Evolutionary conservation across 441 rosid genomes (phyloP).

Genomic region (Adansonia madagascariensis): DNA sequence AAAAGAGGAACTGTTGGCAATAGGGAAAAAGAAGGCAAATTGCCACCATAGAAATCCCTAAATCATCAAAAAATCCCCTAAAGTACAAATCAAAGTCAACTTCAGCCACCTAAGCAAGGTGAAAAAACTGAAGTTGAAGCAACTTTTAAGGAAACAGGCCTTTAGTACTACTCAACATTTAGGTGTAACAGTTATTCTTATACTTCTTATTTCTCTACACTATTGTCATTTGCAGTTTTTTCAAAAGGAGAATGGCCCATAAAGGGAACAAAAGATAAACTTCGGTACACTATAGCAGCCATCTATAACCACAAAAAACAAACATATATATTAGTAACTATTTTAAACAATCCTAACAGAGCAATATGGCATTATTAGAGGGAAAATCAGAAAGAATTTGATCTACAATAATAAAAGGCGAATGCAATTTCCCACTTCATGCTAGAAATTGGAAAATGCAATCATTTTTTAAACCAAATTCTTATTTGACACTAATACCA

Average conservation of each 20-base stretch:
- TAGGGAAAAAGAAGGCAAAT: neutral
- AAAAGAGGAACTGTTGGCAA: neutral
- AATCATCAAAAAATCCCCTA: neutral
- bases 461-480: neutral
- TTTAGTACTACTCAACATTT: neutral
- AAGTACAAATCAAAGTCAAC: neutral
- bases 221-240: neutral
- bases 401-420: neutral
- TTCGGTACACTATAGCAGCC: neutral
- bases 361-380: neutral
- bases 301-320: neutral
- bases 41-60: slow-evolving; percentile 6
- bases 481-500: neutral
- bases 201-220: neutral
- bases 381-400: neutral
- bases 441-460: neutral
- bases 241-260: neutral
- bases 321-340: neutral
- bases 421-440: neutral
- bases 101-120: no score
- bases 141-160: neutral
- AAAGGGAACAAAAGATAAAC: neutral
- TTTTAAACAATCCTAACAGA: neutral
- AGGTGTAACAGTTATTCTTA: neutral
- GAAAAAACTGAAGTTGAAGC: no score